Evolutionary conservation across 169 alveolate species (phyloP).

Genomic region (Plasmodium inui): DNA sequence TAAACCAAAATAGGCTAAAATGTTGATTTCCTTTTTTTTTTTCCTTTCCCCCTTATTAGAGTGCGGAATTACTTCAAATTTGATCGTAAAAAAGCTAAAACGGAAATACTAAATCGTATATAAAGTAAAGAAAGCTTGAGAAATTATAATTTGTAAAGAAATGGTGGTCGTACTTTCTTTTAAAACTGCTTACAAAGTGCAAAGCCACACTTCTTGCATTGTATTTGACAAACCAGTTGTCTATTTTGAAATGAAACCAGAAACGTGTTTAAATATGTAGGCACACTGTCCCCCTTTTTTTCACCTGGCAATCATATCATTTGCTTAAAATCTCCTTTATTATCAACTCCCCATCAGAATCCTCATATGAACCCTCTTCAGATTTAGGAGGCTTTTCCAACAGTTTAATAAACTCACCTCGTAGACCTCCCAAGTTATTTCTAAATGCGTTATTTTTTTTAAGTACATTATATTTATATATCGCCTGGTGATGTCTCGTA

Average conservation of each 20-base stretch:
- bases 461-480: slow-evolving; percentile 41
- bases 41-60: not conserved
- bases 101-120: not conserved
- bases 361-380: slow-evolving; percentile 12
- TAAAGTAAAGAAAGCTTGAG: not conserved
- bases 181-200: not conserved
- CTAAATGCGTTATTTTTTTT: slow-evolving; percentile 67
- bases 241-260: not conserved
- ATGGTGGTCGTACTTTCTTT: not conserved
- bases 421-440: slow-evolving; percentile 66
- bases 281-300: not conserved
- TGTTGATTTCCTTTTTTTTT: not conserved
- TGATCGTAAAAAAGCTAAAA: not conserved
- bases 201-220: not conserved
- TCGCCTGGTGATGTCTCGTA: slow-evolving; percentile 73
- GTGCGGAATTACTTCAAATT: not conserved
- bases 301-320: not conserved
- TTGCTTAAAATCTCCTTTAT: slow-evolving; percentile 36
- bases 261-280: not conserved
- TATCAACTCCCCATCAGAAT: slow-evolving; percentile 35
- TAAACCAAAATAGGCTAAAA: not conserved
- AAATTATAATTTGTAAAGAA: not conserved
- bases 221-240: not conserved
- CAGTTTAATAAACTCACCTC: slow-evolving; percentile 16
- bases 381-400: slow-evolving; percentile 29